Conservation (phyloP, 441 rosid species). For the Euphorbia schlechtendalii region DNA sequence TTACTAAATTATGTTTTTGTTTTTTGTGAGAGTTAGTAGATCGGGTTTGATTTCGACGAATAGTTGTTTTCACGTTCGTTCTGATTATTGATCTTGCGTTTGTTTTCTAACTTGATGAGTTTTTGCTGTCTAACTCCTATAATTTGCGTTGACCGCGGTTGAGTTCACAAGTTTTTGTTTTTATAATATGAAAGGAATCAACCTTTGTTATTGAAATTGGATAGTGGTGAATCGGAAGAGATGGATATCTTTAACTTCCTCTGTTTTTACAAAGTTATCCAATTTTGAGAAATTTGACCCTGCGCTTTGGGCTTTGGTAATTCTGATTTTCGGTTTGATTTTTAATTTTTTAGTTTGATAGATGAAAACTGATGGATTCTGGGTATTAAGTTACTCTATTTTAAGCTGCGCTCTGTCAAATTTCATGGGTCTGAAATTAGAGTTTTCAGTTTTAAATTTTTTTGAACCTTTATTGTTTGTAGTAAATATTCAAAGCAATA, state of each 20-base stretch:
- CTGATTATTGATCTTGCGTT: conserved; percentile 10
- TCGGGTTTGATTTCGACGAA: conserved; percentile 20
- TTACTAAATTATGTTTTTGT: not conserved
- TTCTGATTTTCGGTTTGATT: not conserved
- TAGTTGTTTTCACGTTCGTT: not conserved
- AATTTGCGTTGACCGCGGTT: not conserved
- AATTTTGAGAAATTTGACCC: not conserved
- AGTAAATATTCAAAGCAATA: not conserved
- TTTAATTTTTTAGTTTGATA: not conserved
- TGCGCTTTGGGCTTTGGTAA: not conserved
- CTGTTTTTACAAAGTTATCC: not conserved
- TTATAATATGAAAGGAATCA: not conserved
- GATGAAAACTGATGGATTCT: not conserved
- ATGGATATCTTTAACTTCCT: not conserved
- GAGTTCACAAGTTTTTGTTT: not conserved
- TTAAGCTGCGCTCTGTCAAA: not conserved
- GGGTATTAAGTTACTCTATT: not conserved
- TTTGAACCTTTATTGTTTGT: not conserved
- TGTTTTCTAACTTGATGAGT: conserved; percentile 4
- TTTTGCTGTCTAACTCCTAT: not conserved
- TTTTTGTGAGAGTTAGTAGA: conserved; percentile 21
- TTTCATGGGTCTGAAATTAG: not conserved
- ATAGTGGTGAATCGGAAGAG: not conserved
- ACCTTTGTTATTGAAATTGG: not conserved
- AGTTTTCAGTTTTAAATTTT: not conserved